Evolutionary conservation across 352 stramenopile species (phyloP), one percentile per base, ranked within the genome.

Genomic region (Globisporangium rhizosaccharum): DNA sequence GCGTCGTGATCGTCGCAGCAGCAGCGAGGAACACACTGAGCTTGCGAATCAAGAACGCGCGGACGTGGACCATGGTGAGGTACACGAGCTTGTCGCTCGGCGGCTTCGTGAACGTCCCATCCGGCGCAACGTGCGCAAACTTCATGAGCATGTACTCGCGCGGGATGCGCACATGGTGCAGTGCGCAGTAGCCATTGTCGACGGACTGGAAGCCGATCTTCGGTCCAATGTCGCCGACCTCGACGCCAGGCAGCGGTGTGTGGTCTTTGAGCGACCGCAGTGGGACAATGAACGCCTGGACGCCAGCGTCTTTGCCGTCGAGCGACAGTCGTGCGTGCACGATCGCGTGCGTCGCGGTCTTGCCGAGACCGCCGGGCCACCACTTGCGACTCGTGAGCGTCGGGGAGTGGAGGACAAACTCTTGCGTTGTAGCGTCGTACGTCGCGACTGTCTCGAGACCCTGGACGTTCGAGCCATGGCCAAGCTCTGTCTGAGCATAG

Each of bases 401-500:
- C 0, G 96, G 96, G 9, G 91, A 97, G 73, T 99, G 66, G 54
- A 99, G 85, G 26, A 98, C 75, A 63, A 96, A 99, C 72, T 97
- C 90, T 57, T 97, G 82, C 3, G 72, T 80, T 26, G 81, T 67
- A 50, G 86, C 84, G 44, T 98, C 68, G 70, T 96, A 99, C 3
- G 75, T 93, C 0, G 96, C 96, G 1, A 87, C 96, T 0, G 96
- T 99, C 72, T 97, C 87, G 18, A 98, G 73, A 0, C 79, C 85
- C 54, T 89, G 76, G 11, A 94, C 77, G 65, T 98, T 98, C 41
- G 76, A 96, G 15, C 94, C 94, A 69, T 99, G 96, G 36, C 94
- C 95, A 1, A 99, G 67, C 66, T 99, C 96, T 0, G 96, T 99
- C 70, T 99, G 96, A 2, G 94, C 94, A 61, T 98, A 98, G 20